phyloP scores from a whole-genome alignment of 106 monocot genomes.

The Cymbidium sinense region DNA sequence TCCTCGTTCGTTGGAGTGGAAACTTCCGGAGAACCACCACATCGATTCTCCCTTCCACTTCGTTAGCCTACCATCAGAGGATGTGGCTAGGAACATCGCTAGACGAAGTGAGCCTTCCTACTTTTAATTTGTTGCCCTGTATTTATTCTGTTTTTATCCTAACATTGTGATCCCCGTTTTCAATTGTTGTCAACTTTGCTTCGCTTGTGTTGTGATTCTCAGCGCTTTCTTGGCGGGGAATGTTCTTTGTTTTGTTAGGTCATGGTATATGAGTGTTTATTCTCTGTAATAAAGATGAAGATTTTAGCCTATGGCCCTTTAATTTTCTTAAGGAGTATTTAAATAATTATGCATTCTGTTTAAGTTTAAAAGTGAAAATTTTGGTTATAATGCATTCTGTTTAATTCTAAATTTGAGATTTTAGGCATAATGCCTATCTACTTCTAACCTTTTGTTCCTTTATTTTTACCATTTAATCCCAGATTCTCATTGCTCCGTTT shows the following conservation, averaged over 20 bases:
- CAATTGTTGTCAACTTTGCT: not conserved
- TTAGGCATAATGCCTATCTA: not conserved
- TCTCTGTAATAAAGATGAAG: too few species aligned
- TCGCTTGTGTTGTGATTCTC: not conserved
- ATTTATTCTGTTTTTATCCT: not conserved
- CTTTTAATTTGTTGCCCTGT: not conserved
- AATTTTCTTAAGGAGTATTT: not conserved
- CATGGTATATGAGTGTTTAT: too few species aligned
- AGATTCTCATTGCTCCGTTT: too few species aligned
- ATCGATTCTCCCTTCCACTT: slow-evolving; percentile 92
- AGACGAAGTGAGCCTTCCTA: slow-evolving; percentile 51
- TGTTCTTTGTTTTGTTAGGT: not conserved
- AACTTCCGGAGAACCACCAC: slow-evolving; percentile 79
- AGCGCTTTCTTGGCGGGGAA: not conserved
- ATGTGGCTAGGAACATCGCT: slow-evolving; percentile 75
- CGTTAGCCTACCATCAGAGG: slow-evolving; percentile 72
- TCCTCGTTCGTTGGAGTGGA: slow-evolving; percentile 51
- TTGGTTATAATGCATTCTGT: not conserved
- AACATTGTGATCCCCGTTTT: not conserved
- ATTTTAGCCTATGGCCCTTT: not conserved
- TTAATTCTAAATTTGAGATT: not conserved
- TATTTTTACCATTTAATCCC: too few species aligned
- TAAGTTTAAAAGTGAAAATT: not conserved
- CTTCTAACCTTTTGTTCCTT: not conserved
- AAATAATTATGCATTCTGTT: not conserved